These are phyloP conservation scores for Talaromyces atroroseus DNA, from an alignment of 2,329 filamentous ascomycete species.

Conservation along the genomic window DNA sequence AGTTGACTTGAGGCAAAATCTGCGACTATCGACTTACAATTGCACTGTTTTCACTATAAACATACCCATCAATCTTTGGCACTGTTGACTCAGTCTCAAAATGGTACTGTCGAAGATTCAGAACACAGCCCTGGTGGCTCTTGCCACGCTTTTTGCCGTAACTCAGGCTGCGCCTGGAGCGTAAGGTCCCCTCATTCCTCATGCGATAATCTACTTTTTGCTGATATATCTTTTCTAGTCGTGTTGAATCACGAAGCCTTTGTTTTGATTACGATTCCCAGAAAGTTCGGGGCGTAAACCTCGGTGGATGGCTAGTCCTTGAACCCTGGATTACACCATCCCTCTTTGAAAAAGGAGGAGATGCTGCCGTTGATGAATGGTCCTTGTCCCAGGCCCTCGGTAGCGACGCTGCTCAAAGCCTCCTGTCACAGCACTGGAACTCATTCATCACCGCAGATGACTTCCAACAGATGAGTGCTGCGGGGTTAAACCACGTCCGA, in stretches of 20 bases:
- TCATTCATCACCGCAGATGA: slow-evolving; percentile 53
- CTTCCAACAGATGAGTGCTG: slow-evolving; percentile 50
- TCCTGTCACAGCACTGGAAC: slow-evolving; percentile 54
- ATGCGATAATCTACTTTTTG: neutral
- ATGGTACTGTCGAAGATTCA: slow-evolving; percentile 12
- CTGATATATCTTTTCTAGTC: slow-evolving; percentile 17
- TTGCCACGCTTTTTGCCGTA: slow-evolving; percentile 6
- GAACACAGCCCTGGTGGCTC: slow-evolving; percentile 10
- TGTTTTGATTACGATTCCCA: slow-evolving; percentile 50
- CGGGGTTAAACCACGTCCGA: slow-evolving; percentile 58
- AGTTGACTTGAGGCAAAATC: slow-evolving; percentile 9
- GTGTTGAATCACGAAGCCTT: slow-evolving; percentile 24
- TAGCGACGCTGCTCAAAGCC: slow-evolving; percentile 41
- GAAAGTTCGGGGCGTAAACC: slow-evolving; percentile 60
- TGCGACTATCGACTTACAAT: neutral
- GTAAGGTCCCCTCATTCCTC: neutral
- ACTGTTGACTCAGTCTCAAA: slow-evolving; percentile 5
- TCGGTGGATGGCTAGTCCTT: slow-evolving; percentile 60
- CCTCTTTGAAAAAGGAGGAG: slow-evolving; percentile 49
- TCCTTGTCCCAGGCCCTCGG: slow-evolving; percentile 48
- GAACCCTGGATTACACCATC: slow-evolving; percentile 62
- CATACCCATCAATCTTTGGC: neutral
- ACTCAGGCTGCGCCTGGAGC: slow-evolving; percentile 7
- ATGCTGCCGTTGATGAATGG: slow-evolving; percentile 54
- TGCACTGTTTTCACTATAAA: neutral